Evolutionary conservation across 2,329 filamentous ascomycete species (phyloP), one percentile per base, ranked within the genome.

Genomic region (Clonostachys byssicola): DNA sequence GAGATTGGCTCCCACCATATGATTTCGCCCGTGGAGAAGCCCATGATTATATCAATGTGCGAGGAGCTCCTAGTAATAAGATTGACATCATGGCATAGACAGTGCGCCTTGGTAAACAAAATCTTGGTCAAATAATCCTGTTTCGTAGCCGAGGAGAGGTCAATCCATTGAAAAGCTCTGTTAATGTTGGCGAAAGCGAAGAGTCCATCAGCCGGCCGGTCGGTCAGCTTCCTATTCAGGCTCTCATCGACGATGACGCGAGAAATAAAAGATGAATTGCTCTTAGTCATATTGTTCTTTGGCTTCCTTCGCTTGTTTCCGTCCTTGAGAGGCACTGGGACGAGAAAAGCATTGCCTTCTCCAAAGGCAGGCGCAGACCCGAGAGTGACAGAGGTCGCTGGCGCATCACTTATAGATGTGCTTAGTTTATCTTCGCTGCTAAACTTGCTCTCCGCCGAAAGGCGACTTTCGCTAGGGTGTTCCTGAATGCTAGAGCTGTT

Each of bases 1-100:
- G 91, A 92, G 59, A 96, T 89, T 12, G 94, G 92, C 67, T 99
- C 94, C 74, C 94, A 97, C 94, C 94, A 99, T 52, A 99, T 92
- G 43, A 99, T 91, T 65, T 99, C 94, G 38, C 92, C 91, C 0
- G 92, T 95, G 7, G 92, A 96, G 60, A 96, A 97, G 1, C 94
- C 94, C 83, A 99, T 88, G 48, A 96, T 84, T 17, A 99, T 76
- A 62, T 99, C 94, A 40, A 99, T 77, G 60, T 97, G 92, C 6
- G 78, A 83, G 5, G 79, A 63, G 44, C 82, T 85, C 67, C 92
- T 96, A 12, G 92, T 96, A 47, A 88, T 62, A 40, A 81, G 72
- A 61, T 99, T 97, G 40, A 96, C 83, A 65, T 97, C 92, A 62
- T 99, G 94, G 57, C 92, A 96, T 40, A 97, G 73, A 60, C 92